Evolutionary conservation across 2,329 filamentous ascomycete species (phyloP).

Genomic region (Chaetomiaceae sp.): DNA sequence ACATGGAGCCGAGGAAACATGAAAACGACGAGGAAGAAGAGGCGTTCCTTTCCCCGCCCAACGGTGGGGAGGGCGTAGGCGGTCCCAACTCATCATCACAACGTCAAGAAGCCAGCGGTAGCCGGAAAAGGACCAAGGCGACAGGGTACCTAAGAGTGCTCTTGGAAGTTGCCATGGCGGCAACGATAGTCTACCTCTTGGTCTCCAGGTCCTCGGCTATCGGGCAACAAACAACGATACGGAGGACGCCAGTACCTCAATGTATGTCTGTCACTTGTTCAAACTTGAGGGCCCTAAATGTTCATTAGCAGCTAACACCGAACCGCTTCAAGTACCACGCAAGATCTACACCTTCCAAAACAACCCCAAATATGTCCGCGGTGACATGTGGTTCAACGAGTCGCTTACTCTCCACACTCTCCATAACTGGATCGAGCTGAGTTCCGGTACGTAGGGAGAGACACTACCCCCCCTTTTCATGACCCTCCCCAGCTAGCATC

Average conservation of each 20-base stretch:
- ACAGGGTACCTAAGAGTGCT: slow-evolving; percentile 27
- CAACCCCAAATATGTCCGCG: slow-evolving; percentile 30
- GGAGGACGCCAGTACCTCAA: slow-evolving; percentile 30
- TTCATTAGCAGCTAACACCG: slow-evolving; percentile 11
- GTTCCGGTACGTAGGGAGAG: slow-evolving; percentile 27
- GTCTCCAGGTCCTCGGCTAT: slow-evolving; percentile 14
- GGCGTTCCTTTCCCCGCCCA: slow-evolving; percentile 25
- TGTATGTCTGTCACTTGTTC: slow-evolving; percentile 23
- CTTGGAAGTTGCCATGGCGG: slow-evolving; percentile 31
- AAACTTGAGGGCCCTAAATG: neutral
- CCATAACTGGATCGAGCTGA: slow-evolving; percentile 35
- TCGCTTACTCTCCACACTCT: slow-evolving; percentile 31
- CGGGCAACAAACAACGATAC: neutral
- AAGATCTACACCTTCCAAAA: slow-evolving; percentile 33
- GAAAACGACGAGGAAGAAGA: slow-evolving; percentile 29
- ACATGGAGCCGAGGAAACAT: slow-evolving; percentile 22
- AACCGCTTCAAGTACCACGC: slow-evolving; percentile 28
- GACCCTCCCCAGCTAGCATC: no score
- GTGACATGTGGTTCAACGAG: slow-evolving; percentile 34
- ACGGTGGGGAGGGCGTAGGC: neutral
- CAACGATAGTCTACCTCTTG: slow-evolving; percentile 27
- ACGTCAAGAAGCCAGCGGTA: neutral
- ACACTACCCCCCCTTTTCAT: no score
- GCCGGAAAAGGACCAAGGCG: slow-evolving; percentile 10
- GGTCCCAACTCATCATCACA: neutral